Evolutionary conservation across 768 basidiomycete species (phyloP).

Genomic region (Chiua virens): DNA sequence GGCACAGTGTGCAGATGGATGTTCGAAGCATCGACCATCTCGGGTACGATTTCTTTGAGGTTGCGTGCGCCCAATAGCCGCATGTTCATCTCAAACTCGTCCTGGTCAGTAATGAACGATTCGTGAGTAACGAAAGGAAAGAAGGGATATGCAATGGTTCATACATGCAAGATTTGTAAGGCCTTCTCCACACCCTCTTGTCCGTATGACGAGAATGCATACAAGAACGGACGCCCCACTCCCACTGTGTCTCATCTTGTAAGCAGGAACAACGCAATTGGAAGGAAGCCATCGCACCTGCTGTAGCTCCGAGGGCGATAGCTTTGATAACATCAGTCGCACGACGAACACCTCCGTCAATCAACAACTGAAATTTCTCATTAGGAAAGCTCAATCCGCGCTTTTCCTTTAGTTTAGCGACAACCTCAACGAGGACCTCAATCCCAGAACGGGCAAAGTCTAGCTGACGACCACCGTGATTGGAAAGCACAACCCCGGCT

Average conservation of each 20-base stretch:
- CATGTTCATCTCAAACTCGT: constrained; percentile 99
- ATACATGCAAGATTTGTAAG: constrained; percentile 71
- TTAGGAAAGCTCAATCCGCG: constrained; percentile 76
- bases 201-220: constrained; percentile 89
- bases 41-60: constrained; percentile 74
- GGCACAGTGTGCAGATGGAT: constrained; percentile 63
- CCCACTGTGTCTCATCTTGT: constrained; percentile 52
- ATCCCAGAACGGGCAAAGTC: constrained; percentile 86
- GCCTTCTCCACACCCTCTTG: constrained; percentile 83
- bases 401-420: constrained; percentile 62
- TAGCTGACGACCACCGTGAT: constrained; percentile 79
- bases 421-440: constrained; percentile 88
- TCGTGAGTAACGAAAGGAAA: not conserved
- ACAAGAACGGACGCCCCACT: constrained; percentile 83
- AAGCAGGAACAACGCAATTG: not conserved
- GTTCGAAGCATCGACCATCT: constrained; percentile 86
- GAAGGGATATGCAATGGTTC: constrained; percentile 12
- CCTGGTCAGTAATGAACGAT: constrained; percentile 61
- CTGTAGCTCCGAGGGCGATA: constrained; percentile 85
- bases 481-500: constrained; percentile 80
- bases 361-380: constrained; percentile 77
- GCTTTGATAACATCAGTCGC: constrained; percentile 91
- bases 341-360: constrained; percentile 93
- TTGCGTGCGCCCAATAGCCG: constrained; percentile 84
- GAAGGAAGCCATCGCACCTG: constrained; percentile 42